Evolutionary conservation across 306 rosid species (phyloP), one percentile per base, ranked within the genome.

Genomic region (Trifolium repens): DNA sequence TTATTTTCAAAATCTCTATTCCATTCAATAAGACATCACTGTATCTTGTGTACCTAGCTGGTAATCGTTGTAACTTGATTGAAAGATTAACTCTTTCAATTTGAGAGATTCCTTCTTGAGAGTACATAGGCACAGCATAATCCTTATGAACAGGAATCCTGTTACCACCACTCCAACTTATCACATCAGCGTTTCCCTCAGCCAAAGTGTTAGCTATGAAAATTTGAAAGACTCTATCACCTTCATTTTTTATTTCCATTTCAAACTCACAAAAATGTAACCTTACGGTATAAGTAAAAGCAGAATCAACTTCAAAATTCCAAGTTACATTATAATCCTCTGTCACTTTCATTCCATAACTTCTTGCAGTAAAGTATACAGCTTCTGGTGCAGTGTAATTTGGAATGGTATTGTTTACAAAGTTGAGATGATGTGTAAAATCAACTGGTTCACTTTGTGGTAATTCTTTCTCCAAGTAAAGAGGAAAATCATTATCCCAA

Each of bases 1-100:
- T 82, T 26, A 82, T 32, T 60, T 77, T 82, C 46, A 82, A 82
- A 55, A 77, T 52, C 44, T 82, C 85, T 0, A 82, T 44, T 8
- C 85, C 82, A 12, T 82, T 82, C 39, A 82, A 50, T 2, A 32
- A 0, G 2, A 75, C 73, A 50, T 78, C 73, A 5, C 3, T 12
- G 50, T 42, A 47, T 0, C 0, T 0, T 3, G 64, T 47, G 16
- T 19, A 22, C 0, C 0, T 16, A 42, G 4, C 0, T 12, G 47
- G 80, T 5, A 52, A 9, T 5, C 68, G 73, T 42, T 75, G 80
- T 0, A 71, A 55, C 37, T 67, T 71, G 63, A 72, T 74, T 0
- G 74, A 50, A 43, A 82, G 71, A 2, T 57, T 67, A 4, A 19
- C 17, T 22, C 52, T 67, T 40, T 10, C 17, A 8, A 0, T 55